Base-by-base conservation (phyloP, 2,329 filamentous ascomycete genomes). In the Diaporthe caulivora region DNA sequence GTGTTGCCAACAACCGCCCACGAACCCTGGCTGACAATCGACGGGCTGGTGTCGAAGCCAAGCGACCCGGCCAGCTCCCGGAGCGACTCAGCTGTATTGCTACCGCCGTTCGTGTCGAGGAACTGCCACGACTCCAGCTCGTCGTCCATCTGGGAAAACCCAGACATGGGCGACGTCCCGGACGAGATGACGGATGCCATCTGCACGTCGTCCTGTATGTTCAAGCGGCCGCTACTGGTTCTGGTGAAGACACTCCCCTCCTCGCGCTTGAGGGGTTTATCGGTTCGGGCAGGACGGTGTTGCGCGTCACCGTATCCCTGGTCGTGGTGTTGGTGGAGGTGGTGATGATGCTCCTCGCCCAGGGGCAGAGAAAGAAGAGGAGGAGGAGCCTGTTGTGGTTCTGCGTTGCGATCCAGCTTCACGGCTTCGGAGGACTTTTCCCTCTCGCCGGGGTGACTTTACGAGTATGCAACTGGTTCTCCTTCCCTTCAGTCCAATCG, bases 21-120 rank as follows among this genome's bases (percentile, higher is more conserved):
- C 29, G 88, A 87, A 49, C 83, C 84, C 76, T 90, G 79, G 74
- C 88, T 89, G 18, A 85, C 84, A 76, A 84, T 87, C 15, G 84
- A 84, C 7, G 88, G 88, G 75, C 88, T 89, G 34, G 86, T 84
- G 24, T 87, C 80, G 74, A 88, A 86, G 24, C 83, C 84, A 17
- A 49, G n/a, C 24, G 65, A 47, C 3, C 51, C 42, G 31, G 49
- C 70, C 8, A 74, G 31, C 17, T 58, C 65, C 24, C 62, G 68
- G 11, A 60, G 68, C 4, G 31, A 42, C 3, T 24, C 55, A 70
- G 78, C 78, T 31, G 80, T 79, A n/a, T 80, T 76, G 17, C 80
- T 78, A 10, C 80, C 79, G 57, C 79, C 80, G 10, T 70, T 55
- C n/a, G 70, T 13, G 21, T 70, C 49, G 51, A 70, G 29, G 42